Evolutionary conservation across 2,329 filamentous ascomycete species (phyloP), one percentile per base, ranked within the genome.

Genomic region (Zymoseptoria passerinii): DNA sequence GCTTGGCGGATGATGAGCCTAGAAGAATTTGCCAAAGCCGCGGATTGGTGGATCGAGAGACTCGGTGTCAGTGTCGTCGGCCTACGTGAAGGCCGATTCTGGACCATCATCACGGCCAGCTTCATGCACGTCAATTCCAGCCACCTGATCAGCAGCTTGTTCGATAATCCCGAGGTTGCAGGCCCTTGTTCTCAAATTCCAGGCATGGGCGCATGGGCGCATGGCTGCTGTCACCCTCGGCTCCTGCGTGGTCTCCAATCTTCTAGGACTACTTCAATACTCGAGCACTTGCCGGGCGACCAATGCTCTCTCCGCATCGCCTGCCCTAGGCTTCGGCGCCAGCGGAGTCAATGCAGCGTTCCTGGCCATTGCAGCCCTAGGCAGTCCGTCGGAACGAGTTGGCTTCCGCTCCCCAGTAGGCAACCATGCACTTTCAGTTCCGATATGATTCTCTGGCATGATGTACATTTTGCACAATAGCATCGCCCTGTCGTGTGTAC

Each of bases 51-150:
- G 50, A 16, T 51, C 13, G 2, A 16, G 2, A 16, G 20, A 10
- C 20, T 51, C 20, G 50, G n/a, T 51, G 1, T 51, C 7, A 20
- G 8, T 16, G 27, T 16, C 20, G 4, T 27, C 20, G 55, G 49
- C 8, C 13, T 28, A 5, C 8, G n/a, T 13, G 19, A 50, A 20
- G 55, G 35, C 6, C 54, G 50, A 23, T 59, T 44, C 20, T 63
- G 55, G 54, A 63, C 58, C 9, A 48, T 60, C 20, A 10, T 63
- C 5, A 63, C 58, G 5, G 48, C 53, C n/a, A 55, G 55, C 48
- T 60, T 63, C 58, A 40, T 56, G 16, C 61, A 63, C 56, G 8
- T 57, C 18, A 35, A 59, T 16, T 7, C 35, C 8, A 44, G 16
- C 23, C 58, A 61, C 35, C 40, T 61, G 2, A 8, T 55, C 4